Evolutionary conservation across 345 rosid species (phyloP).

Genomic region (Populus deltoides): DNA sequence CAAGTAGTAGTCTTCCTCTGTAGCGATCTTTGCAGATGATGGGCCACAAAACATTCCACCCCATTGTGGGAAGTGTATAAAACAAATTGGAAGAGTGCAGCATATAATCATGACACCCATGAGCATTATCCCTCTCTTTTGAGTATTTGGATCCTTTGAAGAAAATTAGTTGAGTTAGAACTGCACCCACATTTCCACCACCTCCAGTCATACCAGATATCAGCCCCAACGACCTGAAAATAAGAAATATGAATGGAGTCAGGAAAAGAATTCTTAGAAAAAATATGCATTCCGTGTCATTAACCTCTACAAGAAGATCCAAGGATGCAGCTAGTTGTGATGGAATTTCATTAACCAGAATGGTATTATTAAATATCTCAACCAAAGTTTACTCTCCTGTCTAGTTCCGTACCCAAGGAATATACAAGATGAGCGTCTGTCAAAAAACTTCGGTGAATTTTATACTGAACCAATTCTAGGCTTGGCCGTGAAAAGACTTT

Average conservation of each 20-base stretch:
- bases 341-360: neutral
- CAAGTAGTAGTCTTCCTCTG: conserved; percentile 78
- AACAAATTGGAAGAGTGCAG: conserved; percentile 53
- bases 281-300: no score
- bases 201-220: conserved; percentile 90
- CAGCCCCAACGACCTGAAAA: conserved; percentile 57
- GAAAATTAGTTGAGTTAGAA: conserved; percentile 74
- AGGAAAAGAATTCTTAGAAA: neutral
- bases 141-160: conserved; percentile 79
- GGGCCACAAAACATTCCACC: conserved; percentile 92
- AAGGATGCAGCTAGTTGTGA: neutral
- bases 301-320: neutral
- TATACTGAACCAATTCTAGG: neutral
- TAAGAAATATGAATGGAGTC: neutral
- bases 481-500: neutral
- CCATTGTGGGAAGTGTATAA: conserved; percentile 88
- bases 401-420: neutral
- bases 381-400: neutral
- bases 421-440: no score
- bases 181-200: conserved; percentile 87
- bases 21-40: conserved; percentile 32
- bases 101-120: conserved; percentile 81
- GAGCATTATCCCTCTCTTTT: conserved; percentile 65
- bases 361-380: no score
- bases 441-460: no score